Conservation (phyloP, 2,329 filamentous ascomycete genomes). For the Whalleya microplaca region DNA sequence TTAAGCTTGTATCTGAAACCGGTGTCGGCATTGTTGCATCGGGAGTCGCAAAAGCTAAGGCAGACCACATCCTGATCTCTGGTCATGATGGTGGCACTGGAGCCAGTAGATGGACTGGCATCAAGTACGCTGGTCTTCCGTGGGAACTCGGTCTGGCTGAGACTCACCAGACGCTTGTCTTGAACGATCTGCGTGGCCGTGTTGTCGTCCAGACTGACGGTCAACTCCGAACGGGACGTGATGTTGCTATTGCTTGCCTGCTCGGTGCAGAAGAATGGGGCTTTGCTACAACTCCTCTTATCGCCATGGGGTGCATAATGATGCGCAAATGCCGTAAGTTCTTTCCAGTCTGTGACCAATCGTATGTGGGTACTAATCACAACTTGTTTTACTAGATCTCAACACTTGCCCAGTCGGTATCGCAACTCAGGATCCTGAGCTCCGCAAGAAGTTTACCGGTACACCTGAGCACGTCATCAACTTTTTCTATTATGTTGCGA, state of each 20-base stretch:
- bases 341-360: background rate
- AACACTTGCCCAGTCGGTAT: constrained; percentile 93
- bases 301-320: constrained; percentile 96
- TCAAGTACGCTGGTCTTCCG: constrained; percentile 95
- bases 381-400: constrained; percentile 38
- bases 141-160: constrained; percentile 97
- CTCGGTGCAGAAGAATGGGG: constrained; percentile 98
- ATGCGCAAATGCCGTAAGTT: constrained; percentile 73
- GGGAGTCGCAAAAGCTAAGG: constrained; percentile 96
- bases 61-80: constrained; percentile 94
- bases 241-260: constrained; percentile 91
- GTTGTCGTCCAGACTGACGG: constrained; percentile 96
- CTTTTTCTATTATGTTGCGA: constrained; percentile 98
- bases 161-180: constrained; percentile 92
- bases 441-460: constrained; percentile 90
- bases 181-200: constrained; percentile 94
- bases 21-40: constrained; percentile 97
- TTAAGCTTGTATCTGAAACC: constrained; percentile 97
- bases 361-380: constrained; percentile 32
- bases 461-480: constrained; percentile 97
- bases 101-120: constrained; percentile 96
- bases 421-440: constrained; percentile 91
- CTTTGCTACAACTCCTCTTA: constrained; percentile 91
- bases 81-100: constrained; percentile 97
- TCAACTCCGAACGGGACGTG: constrained; percentile 87